Conservation (phyloP, 1,284 basidiomycete genomes). For the Abortiporus biennis region DNA sequence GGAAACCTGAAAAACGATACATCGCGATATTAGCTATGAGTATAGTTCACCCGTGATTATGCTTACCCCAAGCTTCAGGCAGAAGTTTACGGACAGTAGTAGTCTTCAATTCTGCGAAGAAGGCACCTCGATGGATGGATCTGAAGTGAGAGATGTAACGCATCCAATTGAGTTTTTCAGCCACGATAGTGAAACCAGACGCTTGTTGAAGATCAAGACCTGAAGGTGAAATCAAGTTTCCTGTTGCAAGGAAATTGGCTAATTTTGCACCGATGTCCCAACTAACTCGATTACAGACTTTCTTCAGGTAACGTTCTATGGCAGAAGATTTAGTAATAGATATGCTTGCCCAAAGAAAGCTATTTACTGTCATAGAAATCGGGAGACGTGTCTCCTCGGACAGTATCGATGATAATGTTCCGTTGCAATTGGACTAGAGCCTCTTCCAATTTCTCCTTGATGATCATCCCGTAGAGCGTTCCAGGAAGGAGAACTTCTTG, state of each 20-base stretch:
- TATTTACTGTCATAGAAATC: slow-evolving; percentile 84
- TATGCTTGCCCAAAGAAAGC: slow-evolving; percentile 1
- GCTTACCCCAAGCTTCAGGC: slow-evolving; percentile 94
- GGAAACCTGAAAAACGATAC: slow-evolving; percentile 59
- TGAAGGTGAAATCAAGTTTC: slow-evolving; percentile 91
- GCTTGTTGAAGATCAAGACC: slow-evolving; percentile 97
- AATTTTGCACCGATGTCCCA: slow-evolving; percentile 91
- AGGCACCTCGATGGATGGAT: slow-evolving; percentile 98
- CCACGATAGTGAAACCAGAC: slow-evolving; percentile 96
- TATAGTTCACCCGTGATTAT: neutral
- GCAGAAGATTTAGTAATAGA: slow-evolving; percentile 7
- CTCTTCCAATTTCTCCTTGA: slow-evolving; percentile 97
- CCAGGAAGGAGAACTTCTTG: slow-evolving; percentile 98
- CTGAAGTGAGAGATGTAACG: slow-evolving; percentile 99
- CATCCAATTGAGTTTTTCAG: slow-evolving; percentile 98
- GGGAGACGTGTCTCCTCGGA: slow-evolving; percentile 62
- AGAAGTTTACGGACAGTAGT: slow-evolving; percentile 96
- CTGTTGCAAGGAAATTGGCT: slow-evolving; percentile 95
- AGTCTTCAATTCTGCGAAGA: slow-evolving; percentile 99
- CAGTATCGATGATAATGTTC: slow-evolving; percentile 74
- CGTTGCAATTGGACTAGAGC: slow-evolving; percentile 72
- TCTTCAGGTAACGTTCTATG: slow-evolving; percentile 78
- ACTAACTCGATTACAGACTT: slow-evolving; percentile 74
- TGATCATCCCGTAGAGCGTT: slow-evolving; percentile 92
- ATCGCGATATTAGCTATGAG: slow-evolving; percentile 6